phyloP scores from a whole-genome alignment of 345 rosid genomes.

The Populus deltoides region DNA sequence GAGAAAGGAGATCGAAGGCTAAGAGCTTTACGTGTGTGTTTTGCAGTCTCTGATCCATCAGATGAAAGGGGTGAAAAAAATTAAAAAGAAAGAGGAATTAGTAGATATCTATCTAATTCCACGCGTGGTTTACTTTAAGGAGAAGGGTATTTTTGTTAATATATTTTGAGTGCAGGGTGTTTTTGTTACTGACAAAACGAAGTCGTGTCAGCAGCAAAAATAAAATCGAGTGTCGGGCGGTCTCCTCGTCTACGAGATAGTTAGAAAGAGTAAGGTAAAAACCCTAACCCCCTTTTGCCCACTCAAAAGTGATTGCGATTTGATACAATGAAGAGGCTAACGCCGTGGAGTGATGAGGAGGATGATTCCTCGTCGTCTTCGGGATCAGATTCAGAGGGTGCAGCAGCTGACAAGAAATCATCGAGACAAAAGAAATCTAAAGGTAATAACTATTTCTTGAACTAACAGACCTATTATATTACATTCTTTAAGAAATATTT shows the following conservation, averaged over 20 bases:
- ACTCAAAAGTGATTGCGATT: no score
- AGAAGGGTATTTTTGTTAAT: neutral
- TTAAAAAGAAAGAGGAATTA: neutral
- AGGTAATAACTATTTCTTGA: slow-evolving; percentile 15
- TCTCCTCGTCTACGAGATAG: no score
- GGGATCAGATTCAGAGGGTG: slow-evolving; percentile 33
- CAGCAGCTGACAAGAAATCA: slow-evolving; percentile 19
- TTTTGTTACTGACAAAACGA: neutral
- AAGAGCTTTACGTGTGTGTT: slow-evolving; percentile 59
- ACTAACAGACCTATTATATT: no score
- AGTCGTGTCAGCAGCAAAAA: neutral
- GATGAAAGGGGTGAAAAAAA: neutral
- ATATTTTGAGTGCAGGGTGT: neutral
- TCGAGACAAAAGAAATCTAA: slow-evolving; percentile 12
- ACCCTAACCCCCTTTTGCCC: no score
- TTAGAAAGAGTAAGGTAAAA: no score
- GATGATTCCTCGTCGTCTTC: slow-evolving; percentile 43
- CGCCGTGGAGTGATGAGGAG: slow-evolving; percentile 49
- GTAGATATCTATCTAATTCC: neutral
- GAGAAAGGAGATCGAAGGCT: slow-evolving; percentile 49
- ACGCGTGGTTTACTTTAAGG: neutral
- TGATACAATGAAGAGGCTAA: slow-evolving; percentile 51
- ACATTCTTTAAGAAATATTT: neutral
- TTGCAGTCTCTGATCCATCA: slow-evolving; percentile 38
- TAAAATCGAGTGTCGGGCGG: no score